Conservation (phyloP, 345 rosid genomes). For the Linum lewisii region DNA sequence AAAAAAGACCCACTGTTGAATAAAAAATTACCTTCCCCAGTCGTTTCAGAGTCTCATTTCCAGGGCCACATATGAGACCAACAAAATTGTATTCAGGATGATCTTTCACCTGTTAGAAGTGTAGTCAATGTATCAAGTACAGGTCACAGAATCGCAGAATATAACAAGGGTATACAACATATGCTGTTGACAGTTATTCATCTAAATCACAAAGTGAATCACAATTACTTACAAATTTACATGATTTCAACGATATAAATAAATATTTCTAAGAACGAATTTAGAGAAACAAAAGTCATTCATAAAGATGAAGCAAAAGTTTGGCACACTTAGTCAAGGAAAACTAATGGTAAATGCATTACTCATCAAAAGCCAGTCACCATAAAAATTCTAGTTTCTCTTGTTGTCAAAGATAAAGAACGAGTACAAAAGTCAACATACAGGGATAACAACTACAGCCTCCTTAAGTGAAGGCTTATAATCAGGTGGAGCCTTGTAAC, state of each 20-base stretch:
- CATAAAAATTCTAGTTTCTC: not conserved
- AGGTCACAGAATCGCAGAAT: not conserved
- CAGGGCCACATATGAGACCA: constrained; percentile 70
- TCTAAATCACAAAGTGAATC: too few species aligned
- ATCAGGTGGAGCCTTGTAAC: constrained; percentile 73
- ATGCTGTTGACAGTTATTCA: not conserved
- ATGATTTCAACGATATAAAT: too few species aligned
- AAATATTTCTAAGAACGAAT: too few species aligned
- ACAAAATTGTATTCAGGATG: constrained; percentile 65
- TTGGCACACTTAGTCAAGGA: too few species aligned
- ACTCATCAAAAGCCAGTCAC: too few species aligned
- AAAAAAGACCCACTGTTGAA: not conserved
- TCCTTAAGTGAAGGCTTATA: constrained; percentile 79
- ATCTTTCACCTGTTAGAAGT: constrained; percentile 48
- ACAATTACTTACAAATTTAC: too few species aligned
- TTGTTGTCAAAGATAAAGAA: not conserved
- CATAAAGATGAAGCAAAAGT: too few species aligned
- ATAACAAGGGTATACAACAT: not conserved
- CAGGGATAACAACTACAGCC: constrained; percentile 68
- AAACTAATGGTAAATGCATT: too few species aligned
- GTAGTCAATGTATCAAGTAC: constrained; percentile 5
- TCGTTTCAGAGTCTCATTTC: constrained; percentile 64
- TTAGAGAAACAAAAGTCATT: too few species aligned
- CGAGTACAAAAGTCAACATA: constrained; percentile 28
- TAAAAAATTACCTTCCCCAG: constrained; percentile 57